These are phyloP conservation scores for Fusarium goolgardi DNA, from an alignment of 2,329 filamentous ascomycete species.

Conservation along the genomic window DNA sequence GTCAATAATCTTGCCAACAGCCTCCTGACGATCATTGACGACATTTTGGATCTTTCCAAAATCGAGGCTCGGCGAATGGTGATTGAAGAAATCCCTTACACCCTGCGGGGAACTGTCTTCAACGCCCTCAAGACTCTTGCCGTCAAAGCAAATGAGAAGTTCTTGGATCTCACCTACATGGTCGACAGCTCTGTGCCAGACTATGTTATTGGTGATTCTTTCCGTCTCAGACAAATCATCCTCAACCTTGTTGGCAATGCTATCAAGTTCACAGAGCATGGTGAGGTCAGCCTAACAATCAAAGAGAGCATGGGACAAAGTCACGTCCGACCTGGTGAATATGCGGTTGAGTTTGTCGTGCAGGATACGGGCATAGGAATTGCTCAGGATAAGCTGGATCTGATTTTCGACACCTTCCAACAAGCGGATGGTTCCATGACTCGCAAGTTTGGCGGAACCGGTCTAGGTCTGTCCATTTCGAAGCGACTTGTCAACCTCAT, in stretches of 20 bases:
- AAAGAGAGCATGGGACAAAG: constrained; percentile 72
- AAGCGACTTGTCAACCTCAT: constrained; percentile 95
- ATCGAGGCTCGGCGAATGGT: constrained; percentile 98
- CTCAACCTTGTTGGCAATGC: constrained; percentile 97
- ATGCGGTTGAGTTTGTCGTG: constrained; percentile 95
- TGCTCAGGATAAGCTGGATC: constrained; percentile 90
- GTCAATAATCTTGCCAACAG: constrained; percentile 97
- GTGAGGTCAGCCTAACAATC: constrained; percentile 95
- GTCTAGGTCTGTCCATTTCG: constrained; percentile 92
- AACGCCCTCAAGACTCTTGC: constrained; percentile 96
- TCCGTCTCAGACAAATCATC: constrained; percentile 95
- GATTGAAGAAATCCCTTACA: constrained; percentile 97
- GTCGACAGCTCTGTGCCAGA: constrained; percentile 95
- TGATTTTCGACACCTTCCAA: constrained; percentile 99
- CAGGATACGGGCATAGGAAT: constrained; percentile 98
- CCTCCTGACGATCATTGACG: constrained; percentile 94
- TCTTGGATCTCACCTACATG: constrained; percentile 90
- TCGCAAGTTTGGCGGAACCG: constrained; percentile 93
- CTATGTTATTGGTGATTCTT: constrained; percentile 95
- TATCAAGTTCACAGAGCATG: constrained; percentile 98
- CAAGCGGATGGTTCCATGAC: constrained; percentile 98
- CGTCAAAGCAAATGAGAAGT: constrained; percentile 97
- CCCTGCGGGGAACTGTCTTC: constrained; percentile 92
- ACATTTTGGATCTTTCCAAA: constrained; percentile 79
- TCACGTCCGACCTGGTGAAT: constrained; percentile 76